phyloP scores from a whole-genome alignment of 805 yeast genomes.

The Saturnispora ahearnii region DNA sequence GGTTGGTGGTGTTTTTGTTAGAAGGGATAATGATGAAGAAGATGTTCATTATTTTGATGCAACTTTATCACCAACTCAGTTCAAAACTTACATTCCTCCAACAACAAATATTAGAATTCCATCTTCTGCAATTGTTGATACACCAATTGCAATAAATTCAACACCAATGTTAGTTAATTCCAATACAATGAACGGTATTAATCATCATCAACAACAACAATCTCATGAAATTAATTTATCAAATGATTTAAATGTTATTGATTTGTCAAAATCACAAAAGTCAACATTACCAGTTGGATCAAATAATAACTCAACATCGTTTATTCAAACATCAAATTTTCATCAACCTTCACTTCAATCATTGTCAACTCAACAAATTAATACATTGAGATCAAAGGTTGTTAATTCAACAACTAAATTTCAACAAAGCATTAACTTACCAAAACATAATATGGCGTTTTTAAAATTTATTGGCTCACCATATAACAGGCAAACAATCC shows the following conservation, averaged over 20 bases:
- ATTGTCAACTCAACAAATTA: neutral
- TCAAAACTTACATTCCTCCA: conserved; percentile 26
- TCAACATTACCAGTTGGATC: neutral
- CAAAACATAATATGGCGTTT: conserved; percentile 8
- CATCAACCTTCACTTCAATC: conserved; percentile 13
- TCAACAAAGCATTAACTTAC: conserved; percentile 9
- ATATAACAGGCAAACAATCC: conserved; percentile 23
- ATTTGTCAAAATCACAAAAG: neutral
- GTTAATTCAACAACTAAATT: conserved; percentile 6
- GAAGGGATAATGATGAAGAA: conserved; percentile 67
- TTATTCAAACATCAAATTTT: neutral
- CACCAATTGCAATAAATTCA: conserved; percentile 1
- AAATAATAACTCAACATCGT: neutral
- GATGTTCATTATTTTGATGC: conserved; percentile 56
- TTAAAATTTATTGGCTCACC: conserved; percentile 28
- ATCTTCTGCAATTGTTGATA: conserved; percentile 11
- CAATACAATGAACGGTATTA: neutral
- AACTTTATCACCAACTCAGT: conserved; percentile 19
- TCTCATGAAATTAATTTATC: neutral
- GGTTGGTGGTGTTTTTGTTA: conserved; percentile 79
- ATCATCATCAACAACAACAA: neutral
- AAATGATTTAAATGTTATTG: neutral
- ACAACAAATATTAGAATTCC: conserved; percentile 23
- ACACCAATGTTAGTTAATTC: neutral
- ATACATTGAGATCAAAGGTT: conserved; percentile 4